A percentile compares a stretch with the other conserved stretches of the same genome.
phyloP scores from a whole-genome alignment of 164 flowering plant genomes.

The Aristolochia contorta region DNA sequence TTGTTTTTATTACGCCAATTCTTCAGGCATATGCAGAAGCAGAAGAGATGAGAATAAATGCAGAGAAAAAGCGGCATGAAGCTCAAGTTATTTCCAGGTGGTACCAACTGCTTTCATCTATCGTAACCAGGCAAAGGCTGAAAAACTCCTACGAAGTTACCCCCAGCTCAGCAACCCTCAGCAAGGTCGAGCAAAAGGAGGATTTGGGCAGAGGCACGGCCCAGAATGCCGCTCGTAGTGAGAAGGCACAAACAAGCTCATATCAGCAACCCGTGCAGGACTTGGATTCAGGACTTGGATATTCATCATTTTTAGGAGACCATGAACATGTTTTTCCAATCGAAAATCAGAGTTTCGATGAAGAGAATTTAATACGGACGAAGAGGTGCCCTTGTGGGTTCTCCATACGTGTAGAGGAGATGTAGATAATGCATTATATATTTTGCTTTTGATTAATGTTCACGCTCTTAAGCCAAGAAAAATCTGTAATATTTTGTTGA shows the following conservation, averaged over 20 bases:
- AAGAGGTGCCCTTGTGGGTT: slow-evolving; percentile 90
- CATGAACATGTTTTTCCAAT: slow-evolving; percentile 70
- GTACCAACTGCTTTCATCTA: slow-evolving; percentile 91
- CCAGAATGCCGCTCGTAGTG: slow-evolving; percentile 6
- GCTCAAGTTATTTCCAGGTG: slow-evolving; percentile 62
- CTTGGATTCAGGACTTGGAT: slow-evolving; percentile 3
- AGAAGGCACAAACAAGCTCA: slow-evolving; percentile 5
- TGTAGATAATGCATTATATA: slow-evolving; percentile 32
- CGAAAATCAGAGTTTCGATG: slow-evolving; percentile 50
- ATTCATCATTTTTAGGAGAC: slow-evolving; percentile 12
- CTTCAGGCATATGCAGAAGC: slow-evolving; percentile 80
- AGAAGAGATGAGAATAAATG: slow-evolving; percentile 60
- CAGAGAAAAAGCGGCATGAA: slow-evolving; percentile 69
- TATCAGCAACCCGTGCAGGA: slow-evolving; percentile 10
- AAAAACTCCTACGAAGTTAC: slow-evolving; percentile 37
- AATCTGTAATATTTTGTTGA: no score
- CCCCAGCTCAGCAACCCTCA: slow-evolving; percentile 12
- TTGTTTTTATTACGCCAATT: slow-evolving; percentile 3
- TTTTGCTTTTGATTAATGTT: no score
- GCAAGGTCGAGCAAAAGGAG: slow-evolving; percentile 7
- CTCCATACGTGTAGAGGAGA: slow-evolving; percentile 65
- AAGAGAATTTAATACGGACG: slow-evolving; percentile 32
- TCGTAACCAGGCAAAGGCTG: slow-evolving; percentile 74
- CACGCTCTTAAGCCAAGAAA: no score
- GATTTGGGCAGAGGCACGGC: background rate